Evolutionary conservation across 2,329 filamentous ascomycete species (phyloP).

Genomic region (Clonostachys rhizophaga): DNA sequence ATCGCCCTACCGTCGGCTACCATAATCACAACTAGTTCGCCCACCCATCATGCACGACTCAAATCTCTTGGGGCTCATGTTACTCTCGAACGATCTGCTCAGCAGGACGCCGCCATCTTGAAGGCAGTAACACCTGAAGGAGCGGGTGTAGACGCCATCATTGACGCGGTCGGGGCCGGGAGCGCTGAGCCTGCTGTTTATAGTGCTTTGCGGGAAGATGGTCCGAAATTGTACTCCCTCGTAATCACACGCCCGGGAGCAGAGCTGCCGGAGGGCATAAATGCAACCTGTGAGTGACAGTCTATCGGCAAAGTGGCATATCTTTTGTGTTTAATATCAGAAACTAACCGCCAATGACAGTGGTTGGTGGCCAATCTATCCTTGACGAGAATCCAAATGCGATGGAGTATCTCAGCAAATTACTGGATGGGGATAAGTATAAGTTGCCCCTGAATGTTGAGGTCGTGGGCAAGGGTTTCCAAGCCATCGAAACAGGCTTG

Average conservation of each 20-base stretch:
- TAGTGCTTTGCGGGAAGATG: neutral
- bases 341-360: neutral
- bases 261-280: neutral
- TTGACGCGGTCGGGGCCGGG: neutral
- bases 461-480: neutral
- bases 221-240: neutral
- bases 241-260: neutral
- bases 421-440: neutral
- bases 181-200: neutral
- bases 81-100: neutral
- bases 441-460: neutral
- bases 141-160: neutral
- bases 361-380: neutral
- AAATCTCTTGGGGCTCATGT: neutral
- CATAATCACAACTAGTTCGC: neutral
- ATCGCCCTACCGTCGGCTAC: neutral
- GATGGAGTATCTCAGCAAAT: neutral
- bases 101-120: neutral
- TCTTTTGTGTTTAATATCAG: neutral
- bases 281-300: neutral
- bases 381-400: neutral
- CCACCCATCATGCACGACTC: neutral
- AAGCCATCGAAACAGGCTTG: neutral
- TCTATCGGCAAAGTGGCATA: neutral
- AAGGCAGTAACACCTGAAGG: neutral